These are phyloP conservation scores for Curvularia hawaiiensis DNA, from an alignment of 2,329 filamentous ascomycete species.

Conservation along the genomic window DNA sequence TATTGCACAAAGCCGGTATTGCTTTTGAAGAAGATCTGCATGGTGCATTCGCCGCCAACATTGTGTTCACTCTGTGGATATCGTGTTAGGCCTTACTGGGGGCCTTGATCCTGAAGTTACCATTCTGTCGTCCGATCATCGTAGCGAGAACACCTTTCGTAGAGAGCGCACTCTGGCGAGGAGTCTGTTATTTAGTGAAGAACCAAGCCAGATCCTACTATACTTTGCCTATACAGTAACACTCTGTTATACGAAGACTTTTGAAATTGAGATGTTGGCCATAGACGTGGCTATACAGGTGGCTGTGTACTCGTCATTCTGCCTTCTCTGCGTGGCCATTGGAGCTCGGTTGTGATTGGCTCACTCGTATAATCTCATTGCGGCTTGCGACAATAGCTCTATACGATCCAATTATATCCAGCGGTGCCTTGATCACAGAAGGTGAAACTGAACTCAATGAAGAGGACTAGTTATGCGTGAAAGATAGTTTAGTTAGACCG, in stretches of 20 bases:
- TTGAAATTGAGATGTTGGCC: not conserved
- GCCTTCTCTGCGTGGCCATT: not conserved
- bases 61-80: not conserved
- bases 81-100: not conserved
- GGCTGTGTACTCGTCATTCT: not conserved
- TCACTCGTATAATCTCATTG: conserved; percentile 8
- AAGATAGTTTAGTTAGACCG: too few species aligned
- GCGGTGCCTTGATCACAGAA: not conserved
- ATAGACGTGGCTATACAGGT: not conserved
- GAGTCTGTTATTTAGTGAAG: not conserved
- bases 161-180: not conserved
- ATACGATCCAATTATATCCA: not conserved
- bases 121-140: not conserved
- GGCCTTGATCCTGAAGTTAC: not conserved
- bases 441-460: not conserved
- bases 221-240: not conserved
- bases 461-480: not conserved
- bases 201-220: not conserved
- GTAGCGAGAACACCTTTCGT: not conserved
- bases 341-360: conserved; percentile 8
- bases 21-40: conserved; percentile 3
- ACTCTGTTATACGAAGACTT: not conserved
- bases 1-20: conserved; percentile 2
- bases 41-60: not conserved
- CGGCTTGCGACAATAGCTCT: not conserved